Conservation (phyloP, 371 early-diverging fungal genomes). For the Apophysomyces sp. region DNA sequence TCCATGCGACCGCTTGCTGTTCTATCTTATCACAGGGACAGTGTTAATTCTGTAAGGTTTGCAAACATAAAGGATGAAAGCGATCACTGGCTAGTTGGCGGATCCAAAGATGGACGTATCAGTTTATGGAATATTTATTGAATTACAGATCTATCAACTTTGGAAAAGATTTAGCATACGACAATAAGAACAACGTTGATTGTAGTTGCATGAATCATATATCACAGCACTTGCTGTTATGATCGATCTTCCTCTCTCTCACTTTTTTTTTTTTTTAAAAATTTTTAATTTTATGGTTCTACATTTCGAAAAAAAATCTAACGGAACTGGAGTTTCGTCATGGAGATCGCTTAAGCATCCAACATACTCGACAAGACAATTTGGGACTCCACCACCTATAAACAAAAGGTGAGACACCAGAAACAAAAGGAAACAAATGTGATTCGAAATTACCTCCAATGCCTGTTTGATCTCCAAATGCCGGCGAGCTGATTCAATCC, state of each 20-base stretch:
- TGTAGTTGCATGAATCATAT: too few species aligned
- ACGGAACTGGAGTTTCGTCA: background rate
- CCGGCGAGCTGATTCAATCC: slow-evolving; percentile 77
- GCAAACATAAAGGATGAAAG: slow-evolving; percentile 8
- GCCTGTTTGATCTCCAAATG: slow-evolving; percentile 89
- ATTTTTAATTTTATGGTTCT: background rate
- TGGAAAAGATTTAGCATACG: too few species aligned
- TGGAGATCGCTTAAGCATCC: slow-evolving; percentile 12
- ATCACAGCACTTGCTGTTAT: too few species aligned
- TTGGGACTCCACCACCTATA: slow-evolving; percentile 20
- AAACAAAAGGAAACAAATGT: background rate
- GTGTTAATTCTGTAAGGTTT: slow-evolving; percentile 41
- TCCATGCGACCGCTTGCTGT: slow-evolving; percentile 50
- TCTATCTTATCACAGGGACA: slow-evolving; percentile 45
- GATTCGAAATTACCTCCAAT: slow-evolving; percentile 49
- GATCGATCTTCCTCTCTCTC: too few species aligned
- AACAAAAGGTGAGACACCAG: background rate
- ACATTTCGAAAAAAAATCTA: background rate
- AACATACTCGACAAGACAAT: slow-evolving; percentile 19
- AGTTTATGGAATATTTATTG: slow-evolving; percentile 53
- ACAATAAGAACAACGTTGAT: too few species aligned
- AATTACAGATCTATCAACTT: background rate
- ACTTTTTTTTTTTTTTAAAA: too few species aligned
- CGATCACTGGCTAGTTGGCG: slow-evolving; percentile 41
- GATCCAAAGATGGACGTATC: slow-evolving; percentile 47